A percentile compares a stretch with the other conserved stretches of the same genome.
Evolutionary conservation across 2,329 filamentous ascomycete species (phyloP).

Genomic region (Exophiala sp.): DNA sequence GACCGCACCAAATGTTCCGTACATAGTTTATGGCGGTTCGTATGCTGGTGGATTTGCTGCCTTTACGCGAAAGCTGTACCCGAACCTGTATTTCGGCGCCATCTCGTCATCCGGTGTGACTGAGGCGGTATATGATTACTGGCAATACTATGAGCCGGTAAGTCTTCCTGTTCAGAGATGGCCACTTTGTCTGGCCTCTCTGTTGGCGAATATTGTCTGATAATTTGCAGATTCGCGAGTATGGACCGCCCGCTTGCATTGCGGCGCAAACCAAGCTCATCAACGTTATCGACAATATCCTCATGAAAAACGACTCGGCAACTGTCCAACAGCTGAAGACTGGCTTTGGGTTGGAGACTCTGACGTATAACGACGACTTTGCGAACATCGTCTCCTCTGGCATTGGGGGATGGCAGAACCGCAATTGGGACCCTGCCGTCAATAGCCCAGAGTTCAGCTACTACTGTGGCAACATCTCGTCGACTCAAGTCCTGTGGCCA

Average conservation of each 20-base stretch:
- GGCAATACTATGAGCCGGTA: slow-evolving; percentile 57
- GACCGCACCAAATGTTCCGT: slow-evolving; percentile 63
- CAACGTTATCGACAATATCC: slow-evolving; percentile 58
- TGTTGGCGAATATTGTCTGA: no score
- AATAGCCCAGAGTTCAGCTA: slow-evolving; percentile 48
- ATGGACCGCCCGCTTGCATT: slow-evolving; percentile 62
- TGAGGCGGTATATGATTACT: slow-evolving; percentile 73
- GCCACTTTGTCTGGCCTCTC: no score
- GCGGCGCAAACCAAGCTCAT: slow-evolving; percentile 59
- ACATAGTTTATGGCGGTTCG: slow-evolving; percentile 77
- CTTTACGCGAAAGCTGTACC: slow-evolving; percentile 71
- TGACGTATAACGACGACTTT: slow-evolving; percentile 53
- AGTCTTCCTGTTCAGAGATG: no score
- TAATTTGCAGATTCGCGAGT: slow-evolving; percentile 42
- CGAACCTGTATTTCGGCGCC: slow-evolving; percentile 71
- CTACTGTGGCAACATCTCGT: slow-evolving; percentile 57
- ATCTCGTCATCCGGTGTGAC: slow-evolving; percentile 81
- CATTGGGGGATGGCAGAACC: slow-evolving; percentile 52
- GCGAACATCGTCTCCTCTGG: slow-evolving; percentile 44
- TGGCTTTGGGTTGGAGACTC: slow-evolving; percentile 40
- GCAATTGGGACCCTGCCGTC: slow-evolving; percentile 59
- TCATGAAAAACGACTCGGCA: slow-evolving; percentile 47
- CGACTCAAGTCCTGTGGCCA: slow-evolving; percentile 42
- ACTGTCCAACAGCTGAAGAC: slow-evolving; percentile 49
- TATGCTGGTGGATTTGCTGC: slow-evolving; percentile 80